Conservation (phyloP, 164 flowering plant genomes). For the Cinnamomum chago region DNA sequence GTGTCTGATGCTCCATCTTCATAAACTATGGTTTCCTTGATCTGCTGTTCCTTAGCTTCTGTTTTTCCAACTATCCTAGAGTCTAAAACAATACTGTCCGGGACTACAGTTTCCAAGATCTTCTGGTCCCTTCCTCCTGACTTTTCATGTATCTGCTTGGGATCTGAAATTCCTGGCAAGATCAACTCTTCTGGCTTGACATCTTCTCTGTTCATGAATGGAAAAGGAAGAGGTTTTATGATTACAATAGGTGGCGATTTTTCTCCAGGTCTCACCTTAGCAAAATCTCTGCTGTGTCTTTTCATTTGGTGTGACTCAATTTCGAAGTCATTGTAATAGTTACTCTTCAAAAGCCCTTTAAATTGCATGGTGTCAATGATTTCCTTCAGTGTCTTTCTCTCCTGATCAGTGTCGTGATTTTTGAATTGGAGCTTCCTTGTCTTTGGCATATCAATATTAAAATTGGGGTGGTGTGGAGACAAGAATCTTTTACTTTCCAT, state of each 20-base stretch:
- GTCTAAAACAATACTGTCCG: not conserved
- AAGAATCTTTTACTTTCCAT: slow-evolving; percentile 18
- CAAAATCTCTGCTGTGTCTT: not conserved
- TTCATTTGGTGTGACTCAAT: slow-evolving; percentile 6
- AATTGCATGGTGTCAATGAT: slow-evolving; percentile 49
- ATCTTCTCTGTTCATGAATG: slow-evolving; percentile 15
- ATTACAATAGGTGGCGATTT: slow-evolving; percentile 70
- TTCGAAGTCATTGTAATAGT: slow-evolving; percentile 16
- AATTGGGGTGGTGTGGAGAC: slow-evolving; percentile 24
- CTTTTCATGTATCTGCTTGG: slow-evolving; percentile 19
- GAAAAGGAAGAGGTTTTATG: slow-evolving; percentile 50
- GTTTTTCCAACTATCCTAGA: not conserved
- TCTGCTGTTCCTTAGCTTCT: not conserved
- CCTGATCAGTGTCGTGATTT: slow-evolving; percentile 19
- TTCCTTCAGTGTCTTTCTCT: slow-evolving; percentile 43
- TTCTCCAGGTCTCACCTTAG: slow-evolving; percentile 11
- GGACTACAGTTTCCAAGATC: slow-evolving; percentile 8
- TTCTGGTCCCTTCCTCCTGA: slow-evolving; percentile 19
- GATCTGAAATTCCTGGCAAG: slow-evolving; percentile 19
- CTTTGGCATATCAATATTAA: slow-evolving; percentile 49
- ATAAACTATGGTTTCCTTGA: not conserved
- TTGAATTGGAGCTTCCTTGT: slow-evolving; percentile 28
- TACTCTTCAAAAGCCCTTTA: slow-evolving; percentile 45
- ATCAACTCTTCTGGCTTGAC: not conserved
- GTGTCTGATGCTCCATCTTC: not conserved